Base-by-base conservation (phyloP, 108 stramenopile genomes). In the Nitzschia sp. region DNA sequence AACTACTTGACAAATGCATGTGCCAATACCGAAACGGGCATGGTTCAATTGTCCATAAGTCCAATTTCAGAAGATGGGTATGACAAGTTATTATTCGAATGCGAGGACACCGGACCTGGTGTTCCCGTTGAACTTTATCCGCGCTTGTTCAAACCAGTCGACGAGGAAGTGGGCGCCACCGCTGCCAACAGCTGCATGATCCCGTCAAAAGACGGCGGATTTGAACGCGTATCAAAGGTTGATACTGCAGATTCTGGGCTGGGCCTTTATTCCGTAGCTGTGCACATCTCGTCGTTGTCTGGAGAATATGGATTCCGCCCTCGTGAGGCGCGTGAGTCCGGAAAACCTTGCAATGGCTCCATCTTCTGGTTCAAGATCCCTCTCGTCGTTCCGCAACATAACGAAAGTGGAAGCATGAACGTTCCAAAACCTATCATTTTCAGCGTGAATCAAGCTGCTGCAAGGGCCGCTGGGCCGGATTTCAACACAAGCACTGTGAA, bases 1-100 rank as follows among this genome's bases (percentile, higher is more conserved):
- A 90, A 94, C 68, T 87, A 73, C 57, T 62, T 94, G 38, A 86
- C 87, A 3, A 94, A 83, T 59, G 90, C 89, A 18, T 76, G 68
- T 54, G 77, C 79, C 34, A 59, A 76, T 25, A 89, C 93, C 1
- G 13, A 61, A 56, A 54, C 30, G n/a, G 92, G 92, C 2, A 48
- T 56, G 0, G 73, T 88, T 33, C 76, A 66, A 36, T 71, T 86
- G 34, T 68, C 66, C n/a, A 80, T 86, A 48, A 47, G 46, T 38
- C 34, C 49, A 2, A 47, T 32, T 28, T 15, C 48, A 2, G 60
- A 74, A 8, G 18, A 47, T 11, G 60, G 38, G 2, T 55, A 57
- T 19, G 31, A 19, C n/a, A 55, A 24, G 19, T 24, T 90, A 13
- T 59, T 86, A 0, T 84, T 90, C 48, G 84, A 87, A 58, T 85